Base-by-base conservation (phyloP, 352 stramenopile genomes). In the Peronospora destructor region DNA sequence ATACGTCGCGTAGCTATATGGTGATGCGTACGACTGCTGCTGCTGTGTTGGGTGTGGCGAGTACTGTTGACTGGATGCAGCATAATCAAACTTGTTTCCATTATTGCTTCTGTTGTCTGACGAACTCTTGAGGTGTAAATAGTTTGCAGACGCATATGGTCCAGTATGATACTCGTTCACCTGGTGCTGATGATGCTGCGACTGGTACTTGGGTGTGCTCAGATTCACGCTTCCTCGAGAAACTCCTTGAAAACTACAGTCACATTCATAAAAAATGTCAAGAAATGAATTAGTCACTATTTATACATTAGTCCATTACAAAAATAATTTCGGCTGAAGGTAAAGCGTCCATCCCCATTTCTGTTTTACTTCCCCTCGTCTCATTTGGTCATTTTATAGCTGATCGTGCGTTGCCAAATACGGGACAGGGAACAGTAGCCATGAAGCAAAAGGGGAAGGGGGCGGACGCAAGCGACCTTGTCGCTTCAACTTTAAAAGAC, bases 1-100 rank as follows among this genome's bases (percentile, higher is more conserved):
- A 19, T 76, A 81, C 1, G 63, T 51, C 6, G 49, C 19, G 35
- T 71, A 73, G 29, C 65, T 57, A 39, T 68, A 73, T 12, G 56
- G 44, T 14, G 61, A 30, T 40, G 41, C 53, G 30, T 66, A 73
- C 6, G 65, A 66, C 36, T 66, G 61, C n/a, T 62, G 56, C 14
- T 62, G 56, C 13, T 63, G 59, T 30, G 49, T 38, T 9, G 49
- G 54, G 4, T 68, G 60, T 0, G 34, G 7, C 33, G 61, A 61
- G 28, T 66, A 74, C 25, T 68, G 57, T 43, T 68, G 56, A 32
- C 49, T 65, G 4, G 56, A 33, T 21, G 43, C 37, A 0, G 36
- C 30, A 26, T 58, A 66, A 33, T 66, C 64, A 36, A 71, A 71
- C 43, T 71, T 73, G 33, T 12, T 42, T 45, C 43, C 59, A 9